Evolutionary conservation across 164 flowering plant genomes (phyloP), one percentile per base, ranked within the genome.

Genomic region (Paratinospora sagittata): DNA sequence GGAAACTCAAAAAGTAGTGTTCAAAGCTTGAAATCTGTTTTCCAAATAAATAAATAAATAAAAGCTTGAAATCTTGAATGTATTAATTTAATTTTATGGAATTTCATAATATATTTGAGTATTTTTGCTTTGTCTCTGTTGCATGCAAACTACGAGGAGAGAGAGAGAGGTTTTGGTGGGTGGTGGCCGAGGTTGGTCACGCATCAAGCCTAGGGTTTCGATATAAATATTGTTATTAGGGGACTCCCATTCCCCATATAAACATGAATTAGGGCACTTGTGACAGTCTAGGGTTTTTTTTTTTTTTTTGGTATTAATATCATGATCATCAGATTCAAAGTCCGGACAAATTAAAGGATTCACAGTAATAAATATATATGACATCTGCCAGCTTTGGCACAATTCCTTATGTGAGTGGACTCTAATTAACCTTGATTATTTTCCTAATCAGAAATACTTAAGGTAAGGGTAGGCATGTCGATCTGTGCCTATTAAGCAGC

Each of bases 61-160:
- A n/a, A n/a, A n/a, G n/a, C n/a, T n/a, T n/a, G n/a, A n/a, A n/a
- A n/a, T n/a, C 71, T 70, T 77, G 73, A 72, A 75, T 69, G 60
- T 78, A 70, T 43, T 72, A 73, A 66, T 78, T 84, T 85, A 84
- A 52, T 17, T 49, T 52, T 2, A 17, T 52, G 58, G 85, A 80
- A 78, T 77, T 75, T 55, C 71, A 55, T 55, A 55, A 21, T 72
- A 80, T 85, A 84, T 82, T 85, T 72, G 71, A 84, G 62, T 80
- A 80, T 74, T 84, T 30, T 2, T 30, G 34, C 34, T 30, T 30
- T 30, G 34, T 30, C 88, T 84, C 88, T 78, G 82, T 84, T 83
- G 87, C 88, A 84, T 87, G 85, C 85, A 84, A 81, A 86, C 84
- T 79, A 83, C 86, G 73, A 84, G 84, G 82, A 45, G 24, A 55